Evolutionary conservation across 257 asterid genomes (phyloP), one percentile per base, ranked within the genome.

Genomic region (Lantana camara): DNA sequence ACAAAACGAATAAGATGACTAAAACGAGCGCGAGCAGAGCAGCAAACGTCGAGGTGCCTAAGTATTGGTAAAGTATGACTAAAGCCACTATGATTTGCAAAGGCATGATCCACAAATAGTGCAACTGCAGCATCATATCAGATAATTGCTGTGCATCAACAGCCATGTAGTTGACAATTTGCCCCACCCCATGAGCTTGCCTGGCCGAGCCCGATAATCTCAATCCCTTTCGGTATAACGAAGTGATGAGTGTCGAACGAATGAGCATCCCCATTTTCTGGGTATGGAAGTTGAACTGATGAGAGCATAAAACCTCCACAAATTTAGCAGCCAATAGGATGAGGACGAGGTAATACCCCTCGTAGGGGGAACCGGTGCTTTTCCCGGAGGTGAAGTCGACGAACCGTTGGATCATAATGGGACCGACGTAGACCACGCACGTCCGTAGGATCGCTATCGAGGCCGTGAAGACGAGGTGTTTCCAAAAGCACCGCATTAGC

Each of bases 121-220:
- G 96, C 1, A 93, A 77, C 73, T 90, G 99, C 42, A 90, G 75
- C 95, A 93, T 88, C 99, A 93, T 93, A 64, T 93, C 97, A 0
- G 97, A 82, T 0, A 93, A 84, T 80, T 93, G 99, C 68, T 93
- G 99, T 9, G 97, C 96, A 66, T 93, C 99, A 7, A 93, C 97
- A 0, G 96, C 95, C 96, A 93, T 93, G 72, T 93, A 93, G 64
- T 93, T 93, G 17, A 90, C 97, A 21, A 90, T 93, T 71, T 90
- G 97, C 2, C 99, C 99, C 5, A 93, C 86, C 1, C 99, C 97
- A 32, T 93, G 99, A 2, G 82, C 85, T 63, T 93, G 97, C 7
- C 99, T 69, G 0, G 96, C 95, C 0, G 99, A 93, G 61, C 96
- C 85, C 0, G 99, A 82, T 13, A 93, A 68, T 67, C 92, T 70